Conservation (phyloP, 1,284 basidiomycete genomes). For the Rhodofomes roseus region DNA sequence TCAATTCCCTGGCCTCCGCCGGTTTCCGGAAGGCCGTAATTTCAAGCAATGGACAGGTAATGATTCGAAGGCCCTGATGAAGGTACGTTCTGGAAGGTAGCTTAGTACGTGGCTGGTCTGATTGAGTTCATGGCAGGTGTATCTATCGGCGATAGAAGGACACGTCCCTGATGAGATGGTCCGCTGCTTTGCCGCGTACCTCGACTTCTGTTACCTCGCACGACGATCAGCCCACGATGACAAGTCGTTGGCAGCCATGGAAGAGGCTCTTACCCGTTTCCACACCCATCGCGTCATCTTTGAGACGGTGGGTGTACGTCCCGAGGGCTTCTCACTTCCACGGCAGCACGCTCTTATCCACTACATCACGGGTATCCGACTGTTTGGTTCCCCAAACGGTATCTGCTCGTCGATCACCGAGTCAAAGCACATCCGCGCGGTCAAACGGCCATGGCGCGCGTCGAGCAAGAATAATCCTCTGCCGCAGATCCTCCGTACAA, state of each 20-base stretch:
- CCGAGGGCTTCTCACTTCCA: slow-evolving; percentile 7
- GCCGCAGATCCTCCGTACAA: neutral
- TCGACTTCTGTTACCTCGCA: slow-evolving; percentile 22
- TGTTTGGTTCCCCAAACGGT: slow-evolving; percentile 1
- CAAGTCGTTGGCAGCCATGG: neutral
- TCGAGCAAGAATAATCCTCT: neutral
- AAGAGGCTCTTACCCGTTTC: slow-evolving; percentile 3
- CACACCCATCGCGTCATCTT: neutral
- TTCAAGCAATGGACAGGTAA: slow-evolving; percentile 21
- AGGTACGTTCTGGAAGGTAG: slow-evolving; percentile 8
- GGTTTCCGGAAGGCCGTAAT: slow-evolving; percentile 10
- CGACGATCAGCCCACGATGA: slow-evolving; percentile 1
- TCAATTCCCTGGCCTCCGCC: slow-evolving; percentile 10
- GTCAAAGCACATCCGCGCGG: slow-evolving; percentile 1
- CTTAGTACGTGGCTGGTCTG: too few relatives aligned
- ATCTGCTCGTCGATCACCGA: slow-evolving; percentile 6
- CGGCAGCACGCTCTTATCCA: slow-evolving; percentile 11
- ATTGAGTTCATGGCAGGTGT: slow-evolving; percentile 9
- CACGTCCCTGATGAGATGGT: slow-evolving; percentile 16
- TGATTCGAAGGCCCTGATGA: slow-evolving; percentile 20
- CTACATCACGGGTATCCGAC: slow-evolving; percentile 3
- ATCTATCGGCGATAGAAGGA: slow-evolving; percentile 15
- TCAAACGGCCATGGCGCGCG: neutral
- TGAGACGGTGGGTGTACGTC: neutral
- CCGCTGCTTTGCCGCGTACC: slow-evolving; percentile 7